These are phyloP conservation scores for Cunninghamia lanceolata DNA, from an alignment of 75 land plant species.

Conservation along the genomic window DNA sequence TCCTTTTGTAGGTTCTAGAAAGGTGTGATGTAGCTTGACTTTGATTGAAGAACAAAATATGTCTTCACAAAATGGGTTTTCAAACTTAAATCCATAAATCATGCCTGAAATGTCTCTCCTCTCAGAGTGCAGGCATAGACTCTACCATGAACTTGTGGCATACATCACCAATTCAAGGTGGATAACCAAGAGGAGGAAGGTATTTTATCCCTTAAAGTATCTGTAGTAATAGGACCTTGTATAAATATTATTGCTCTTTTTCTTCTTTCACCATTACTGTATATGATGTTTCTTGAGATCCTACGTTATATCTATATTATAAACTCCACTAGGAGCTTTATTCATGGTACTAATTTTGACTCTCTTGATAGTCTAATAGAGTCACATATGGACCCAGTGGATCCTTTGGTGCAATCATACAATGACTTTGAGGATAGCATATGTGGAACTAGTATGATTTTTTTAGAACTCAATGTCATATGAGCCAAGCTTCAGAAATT, in stretches of 20 bases:
- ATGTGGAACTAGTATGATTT: constrained; percentile 56
- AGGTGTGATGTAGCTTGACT: neutral
- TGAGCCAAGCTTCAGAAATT: neutral
- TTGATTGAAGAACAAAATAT: neutral
- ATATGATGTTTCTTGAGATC: neutral
- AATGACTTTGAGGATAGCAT: constrained; percentile 97
- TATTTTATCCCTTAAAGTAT: constrained; percentile 10
- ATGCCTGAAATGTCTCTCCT: neutral
- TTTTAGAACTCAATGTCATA: neutral
- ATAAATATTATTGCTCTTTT: neutral
- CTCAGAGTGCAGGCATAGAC: constrained; percentile 95
- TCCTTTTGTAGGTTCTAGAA: neutral
- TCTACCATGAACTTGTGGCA: constrained; percentile 95
- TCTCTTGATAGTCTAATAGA: constrained; percentile 44
- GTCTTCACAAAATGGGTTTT: neutral
- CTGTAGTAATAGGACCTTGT: neutral
- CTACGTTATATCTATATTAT: neutral
- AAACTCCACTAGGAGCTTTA: neutral
- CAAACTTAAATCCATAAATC: neutral
- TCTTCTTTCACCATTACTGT: neutral
- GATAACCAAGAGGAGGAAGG: constrained; percentile 43
- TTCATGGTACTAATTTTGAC: neutral
- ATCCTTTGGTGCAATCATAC: constrained; percentile 79
- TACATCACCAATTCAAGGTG: constrained; percentile 18
- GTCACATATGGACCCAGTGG: constrained; percentile 42